Evolutionary conservation across 768 basidiomycete species (phyloP).

Genomic region (Mycena sanguinolenta): DNA sequence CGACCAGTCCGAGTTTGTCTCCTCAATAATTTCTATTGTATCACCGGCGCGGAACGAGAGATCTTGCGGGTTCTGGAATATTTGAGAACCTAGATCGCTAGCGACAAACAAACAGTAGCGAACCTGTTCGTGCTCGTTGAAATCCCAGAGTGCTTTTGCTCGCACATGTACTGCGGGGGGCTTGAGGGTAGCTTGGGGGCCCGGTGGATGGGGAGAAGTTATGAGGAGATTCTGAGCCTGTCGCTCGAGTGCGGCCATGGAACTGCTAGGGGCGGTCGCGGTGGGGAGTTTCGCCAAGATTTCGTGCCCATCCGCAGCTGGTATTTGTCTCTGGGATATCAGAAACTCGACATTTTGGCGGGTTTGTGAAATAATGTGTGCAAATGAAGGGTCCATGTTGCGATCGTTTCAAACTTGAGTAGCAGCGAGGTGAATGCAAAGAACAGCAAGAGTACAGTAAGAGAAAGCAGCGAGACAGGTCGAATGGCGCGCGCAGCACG

Average conservation of each 20-base stretch:
- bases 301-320: conserved; percentile 56
- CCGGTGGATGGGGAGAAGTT: conserved; percentile 21
- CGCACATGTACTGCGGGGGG: conserved; percentile 40
- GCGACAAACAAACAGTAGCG: conserved; percentile 1
- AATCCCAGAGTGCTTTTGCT: conserved; percentile 73
- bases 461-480: too few relatives aligned
- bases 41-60: conserved; percentile 82
- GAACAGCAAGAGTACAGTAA: too few relatives aligned
- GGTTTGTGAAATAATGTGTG: conserved; percentile 69
- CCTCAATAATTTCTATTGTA: conserved; percentile 77
- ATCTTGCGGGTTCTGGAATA: conserved; percentile 74
- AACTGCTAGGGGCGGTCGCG: conserved; percentile 32
- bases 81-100: neutral
- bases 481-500: neutral
- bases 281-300: conserved; percentile 61
- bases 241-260: conserved; percentile 28
- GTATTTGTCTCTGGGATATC: conserved; percentile 60
- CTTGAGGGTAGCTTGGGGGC: neutral
- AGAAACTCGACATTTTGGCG: conserved; percentile 70
- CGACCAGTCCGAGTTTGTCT: conserved; percentile 83
- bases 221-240: conserved; percentile 28
- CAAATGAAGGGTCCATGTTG: conserved; percentile 51
- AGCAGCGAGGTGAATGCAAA: too few relatives aligned
- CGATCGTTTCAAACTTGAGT: too few relatives aligned
- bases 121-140: conserved; percentile 72